These are phyloP conservation scores for Phyllosticta paracitricarpa DNA, from an alignment of 2,329 filamentous ascomycete genomes.

Conservation along the genomic window DNA sequence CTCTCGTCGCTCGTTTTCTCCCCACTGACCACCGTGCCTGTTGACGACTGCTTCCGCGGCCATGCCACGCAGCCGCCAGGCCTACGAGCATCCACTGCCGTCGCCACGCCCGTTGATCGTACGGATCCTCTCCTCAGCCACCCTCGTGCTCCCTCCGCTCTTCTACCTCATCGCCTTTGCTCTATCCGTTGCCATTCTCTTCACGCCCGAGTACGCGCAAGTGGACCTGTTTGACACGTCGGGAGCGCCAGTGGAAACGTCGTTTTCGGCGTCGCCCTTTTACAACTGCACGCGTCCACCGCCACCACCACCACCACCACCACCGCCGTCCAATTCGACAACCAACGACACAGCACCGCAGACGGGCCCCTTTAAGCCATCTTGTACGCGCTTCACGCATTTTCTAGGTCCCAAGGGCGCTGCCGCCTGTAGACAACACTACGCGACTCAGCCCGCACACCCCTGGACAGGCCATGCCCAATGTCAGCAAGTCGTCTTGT, in stretches of 20 bases:
- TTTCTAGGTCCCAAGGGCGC: neutral
- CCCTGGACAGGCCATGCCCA: neutral
- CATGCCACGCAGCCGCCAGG: neutral
- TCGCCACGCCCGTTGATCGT: neutral
- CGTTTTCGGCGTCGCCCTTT: slow-evolving; percentile 1
- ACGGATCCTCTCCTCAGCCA: neutral
- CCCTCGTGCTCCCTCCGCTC: neutral
- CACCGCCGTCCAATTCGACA: neutral
- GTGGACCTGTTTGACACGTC: neutral
- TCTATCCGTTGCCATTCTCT: neutral
- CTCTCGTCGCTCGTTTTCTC: neutral
- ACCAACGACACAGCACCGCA: neutral
- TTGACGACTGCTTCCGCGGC: neutral
- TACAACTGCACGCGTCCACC: slow-evolving; percentile 3
- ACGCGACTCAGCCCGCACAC: neutral
- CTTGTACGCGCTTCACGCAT: neutral
- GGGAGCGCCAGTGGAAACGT: neutral
- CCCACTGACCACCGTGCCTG: too few species aligned
- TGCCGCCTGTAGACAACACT: neutral
- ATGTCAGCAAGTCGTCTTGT: neutral
- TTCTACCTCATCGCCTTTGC: slow-evolving; percentile 2
- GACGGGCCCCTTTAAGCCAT: neutral
- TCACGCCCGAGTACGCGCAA: neutral
- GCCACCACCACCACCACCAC: neutral
- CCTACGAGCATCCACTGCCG: neutral